Evolutionary conservation across 2,329 filamentous ascomycete species (phyloP), one percentile per base, ranked within the genome.

Genomic region (Alternaria sp.): DNA sequence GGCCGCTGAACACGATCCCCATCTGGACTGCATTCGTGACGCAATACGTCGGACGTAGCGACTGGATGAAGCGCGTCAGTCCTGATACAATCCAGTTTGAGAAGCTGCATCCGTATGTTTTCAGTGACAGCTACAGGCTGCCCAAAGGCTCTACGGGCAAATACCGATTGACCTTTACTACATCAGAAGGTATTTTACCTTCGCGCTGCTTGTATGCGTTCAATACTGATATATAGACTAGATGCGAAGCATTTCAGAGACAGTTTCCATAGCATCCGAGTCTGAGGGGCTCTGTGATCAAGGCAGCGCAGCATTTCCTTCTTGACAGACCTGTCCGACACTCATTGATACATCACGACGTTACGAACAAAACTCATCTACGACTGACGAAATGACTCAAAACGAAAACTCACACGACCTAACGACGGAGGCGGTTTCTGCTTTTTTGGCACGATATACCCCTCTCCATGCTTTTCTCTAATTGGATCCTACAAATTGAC

Each of bases 11-110:
- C 62, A 78, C 80, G 21, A 82, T 84, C 2, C 86, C 86, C 0
- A 83, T 88, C 54, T 88, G 86, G 86, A 88, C 85, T 5, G 75
- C 75, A 3, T 77, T 77, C 41, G 74, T 77, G 17, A 75, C 73
- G 1, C 73, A 80, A 24, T 80, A 82, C 54, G 73, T 85, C 33
- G 73, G 75, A 28, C 76, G 79, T 51, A 78, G 73, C 5, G 76
- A 74, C 33, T 87, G 85, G 84, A 78, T 84, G 57, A 79, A 78
- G 39, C 74, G 72, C 10, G 65, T 79, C 1, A 77, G 77, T 2
- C 49, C 78, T 1, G 80, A 77, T 37, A 79, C 80, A 1, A 72
- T 86, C 2, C 72, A 82, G 24, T 71, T 88, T 23, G 77, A 78
- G n/a, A 78, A 83, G 45, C 73, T 86, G 29, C 80, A 80, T 44